A percentile compares a stretch with the other conserved stretches of the same genome.
These are phyloP conservation scores for Fusarium fujikuroi DNA, from an alignment of 2,329 filamentous ascomycete species.

Conservation along the genomic window DNA sequence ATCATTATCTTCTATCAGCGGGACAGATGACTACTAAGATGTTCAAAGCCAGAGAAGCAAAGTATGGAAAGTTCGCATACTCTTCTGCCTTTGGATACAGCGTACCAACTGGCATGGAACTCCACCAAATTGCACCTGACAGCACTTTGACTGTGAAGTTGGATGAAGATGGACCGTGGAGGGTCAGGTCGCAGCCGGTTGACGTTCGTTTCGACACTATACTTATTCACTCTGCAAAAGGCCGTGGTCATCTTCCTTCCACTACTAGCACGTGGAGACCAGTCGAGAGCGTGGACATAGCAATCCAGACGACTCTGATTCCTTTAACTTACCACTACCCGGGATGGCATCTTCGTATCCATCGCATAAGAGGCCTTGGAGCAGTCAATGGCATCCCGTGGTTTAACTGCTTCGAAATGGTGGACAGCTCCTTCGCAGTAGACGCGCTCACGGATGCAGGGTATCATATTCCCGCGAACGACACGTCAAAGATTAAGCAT, in stretches of 20 bases:
- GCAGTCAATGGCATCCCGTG: not conserved
- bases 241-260: not conserved
- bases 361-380: constrained; percentile 8
- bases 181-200: constrained; percentile 41
- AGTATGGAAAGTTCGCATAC: constrained; percentile 60
- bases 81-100: constrained; percentile 59
- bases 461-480: not conserved
- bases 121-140: constrained; percentile 49
- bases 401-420: constrained; percentile 9
- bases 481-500: not conserved
- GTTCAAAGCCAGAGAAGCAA: constrained; percentile 55
- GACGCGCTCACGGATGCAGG: not conserved
- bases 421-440: constrained; percentile 21
- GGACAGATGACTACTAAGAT: constrained; percentile 52
- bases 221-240: not conserved
- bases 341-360: constrained; percentile 48
- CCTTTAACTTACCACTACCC: constrained; percentile 45
- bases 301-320: constrained; percentile 43
- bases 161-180: constrained; percentile 47
- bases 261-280: constrained; percentile 13
- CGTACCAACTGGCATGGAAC: constrained; percentile 51
- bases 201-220: not conserved
- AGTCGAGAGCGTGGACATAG: constrained; percentile 35
- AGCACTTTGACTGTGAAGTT: constrained; percentile 44
- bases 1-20: constrained; percentile 56